A percentile compares a stretch with the other conserved stretches of the same genome.
phyloP scores from a whole-genome alignment of 805 yeast species.

The Hyphopichia homilentoma region DNA sequence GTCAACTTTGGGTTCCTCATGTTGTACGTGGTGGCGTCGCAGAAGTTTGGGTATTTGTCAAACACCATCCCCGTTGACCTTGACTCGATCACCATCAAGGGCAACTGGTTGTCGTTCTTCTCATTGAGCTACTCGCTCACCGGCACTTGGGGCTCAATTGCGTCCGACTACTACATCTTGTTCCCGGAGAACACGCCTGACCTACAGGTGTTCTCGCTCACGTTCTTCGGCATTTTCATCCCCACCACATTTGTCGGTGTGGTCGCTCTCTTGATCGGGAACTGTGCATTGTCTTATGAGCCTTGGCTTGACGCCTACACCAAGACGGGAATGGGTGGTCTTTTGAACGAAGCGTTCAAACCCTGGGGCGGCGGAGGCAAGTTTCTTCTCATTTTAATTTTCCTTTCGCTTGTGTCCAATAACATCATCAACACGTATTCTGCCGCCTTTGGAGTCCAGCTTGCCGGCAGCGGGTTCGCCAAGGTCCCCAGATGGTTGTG shows the following conservation, averaged over 20 bases:
- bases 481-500: constrained; percentile 76
- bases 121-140: constrained; percentile 74
- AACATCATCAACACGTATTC: constrained; percentile 80
- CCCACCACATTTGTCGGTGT: constrained; percentile 79
- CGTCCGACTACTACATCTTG: constrained; percentile 78
- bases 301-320: constrained; percentile 59
- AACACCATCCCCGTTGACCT: constrained; percentile 26
- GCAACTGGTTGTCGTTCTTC: constrained; percentile 72
- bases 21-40: constrained; percentile 59
- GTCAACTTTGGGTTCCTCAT: constrained; percentile 64
- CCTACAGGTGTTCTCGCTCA: constrained; percentile 49
- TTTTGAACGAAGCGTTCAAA: constrained; percentile 57
- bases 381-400: constrained; percentile 64
- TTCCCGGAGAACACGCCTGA: constrained; percentile 71
- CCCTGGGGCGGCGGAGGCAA: constrained; percentile 81
- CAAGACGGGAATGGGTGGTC: constrained; percentile 69
- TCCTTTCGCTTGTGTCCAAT: constrained; percentile 75
- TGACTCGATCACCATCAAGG: constrained; percentile 44
- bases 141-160: constrained; percentile 85
- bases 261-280: constrained; percentile 66
- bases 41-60: constrained; percentile 37
- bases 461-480: constrained; percentile 51
- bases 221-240: constrained; percentile 61
- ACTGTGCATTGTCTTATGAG: constrained; percentile 54
- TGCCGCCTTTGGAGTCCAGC: constrained; percentile 74